phyloP scores from a whole-genome alignment of 2,329 filamentous ascomycete genomes.

The Fusarium praegraminearum region DNA sequence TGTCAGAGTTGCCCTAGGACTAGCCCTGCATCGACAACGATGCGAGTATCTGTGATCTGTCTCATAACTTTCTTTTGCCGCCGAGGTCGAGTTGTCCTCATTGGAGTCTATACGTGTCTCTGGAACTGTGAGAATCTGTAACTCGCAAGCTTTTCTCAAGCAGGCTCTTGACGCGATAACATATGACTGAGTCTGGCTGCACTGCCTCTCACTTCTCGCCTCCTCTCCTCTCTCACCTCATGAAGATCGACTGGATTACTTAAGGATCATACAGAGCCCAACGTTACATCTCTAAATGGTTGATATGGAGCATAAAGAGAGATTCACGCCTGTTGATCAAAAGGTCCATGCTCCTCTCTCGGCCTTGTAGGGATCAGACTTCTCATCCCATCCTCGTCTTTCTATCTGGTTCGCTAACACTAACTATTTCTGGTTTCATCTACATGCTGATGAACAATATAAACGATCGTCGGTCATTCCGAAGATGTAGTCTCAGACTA shows the following conservation, averaged over 20 bases:
- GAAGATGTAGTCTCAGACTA: not conserved
- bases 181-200: not conserved
- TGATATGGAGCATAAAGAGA: not conserved
- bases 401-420: not conserved
- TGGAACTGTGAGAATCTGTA: not conserved
- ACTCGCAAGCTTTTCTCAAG: slow-evolving; percentile 4
- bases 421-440: not conserved
- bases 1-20: not conserved
- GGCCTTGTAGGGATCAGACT: not conserved
- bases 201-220: not conserved
- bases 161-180: not conserved
- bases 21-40: not conserved
- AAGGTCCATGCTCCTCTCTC: not conserved
- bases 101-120: not conserved
- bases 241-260: not conserved
- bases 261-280: not conserved
- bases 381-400: not conserved
- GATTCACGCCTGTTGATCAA: not conserved
- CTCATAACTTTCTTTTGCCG: slow-evolving; percentile 6
- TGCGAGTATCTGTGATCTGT: not conserved
- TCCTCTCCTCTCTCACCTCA: not conserved
- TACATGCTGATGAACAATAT: not conserved
- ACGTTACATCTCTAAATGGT: not conserved
- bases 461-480: not conserved
- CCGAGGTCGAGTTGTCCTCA: not conserved